Evolutionary conservation across 805 yeast genomes (phyloP).

Genomic region (Candida maesae): DNA sequence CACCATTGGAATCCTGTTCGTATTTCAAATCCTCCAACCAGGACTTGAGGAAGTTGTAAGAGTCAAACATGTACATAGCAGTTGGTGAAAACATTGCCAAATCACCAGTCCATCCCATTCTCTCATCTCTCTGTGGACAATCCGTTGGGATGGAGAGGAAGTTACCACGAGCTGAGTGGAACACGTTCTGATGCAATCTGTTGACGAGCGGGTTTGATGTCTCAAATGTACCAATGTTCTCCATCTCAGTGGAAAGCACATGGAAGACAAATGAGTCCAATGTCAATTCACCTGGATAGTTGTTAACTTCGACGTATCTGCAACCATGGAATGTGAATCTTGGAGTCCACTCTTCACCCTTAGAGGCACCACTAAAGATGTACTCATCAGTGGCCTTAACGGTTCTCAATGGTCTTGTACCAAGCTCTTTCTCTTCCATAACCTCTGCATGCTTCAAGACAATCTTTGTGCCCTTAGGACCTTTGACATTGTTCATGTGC

Average conservation of each 20-base stretch:
- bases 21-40: conserved; percentile 18
- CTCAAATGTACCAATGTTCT: conserved; percentile 10
- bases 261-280: conserved; percentile 11
- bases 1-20: conserved; percentile 18
- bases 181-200: conserved; percentile 14
- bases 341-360: conserved; percentile 16
- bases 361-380: conserved; percentile 13
- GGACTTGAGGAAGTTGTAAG: conserved; percentile 18
- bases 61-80: conserved; percentile 17
- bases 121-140: conserved; percentile 23
- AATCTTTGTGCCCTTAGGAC: conserved; percentile 9
- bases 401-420: conserved; percentile 14
- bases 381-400: conserved; percentile 13
- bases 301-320: conserved; percentile 15
- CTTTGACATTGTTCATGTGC: conserved; percentile 13
- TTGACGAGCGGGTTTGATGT: conserved; percentile 13
- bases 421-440: conserved; percentile 15
- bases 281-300: conserved; percentile 16
- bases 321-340: conserved; percentile 19
- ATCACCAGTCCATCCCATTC: conserved; percentile 24
- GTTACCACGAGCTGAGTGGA: conserved; percentile 19
- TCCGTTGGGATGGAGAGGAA: conserved; percentile 17
- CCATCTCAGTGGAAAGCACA: conserved; percentile 13
- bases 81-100: conserved; percentile 21
- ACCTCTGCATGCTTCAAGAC: conserved; percentile 17